Base-by-base conservation (phyloP, 2,329 filamentous ascomycete species). In the Botrytis hyacinthi region DNA sequence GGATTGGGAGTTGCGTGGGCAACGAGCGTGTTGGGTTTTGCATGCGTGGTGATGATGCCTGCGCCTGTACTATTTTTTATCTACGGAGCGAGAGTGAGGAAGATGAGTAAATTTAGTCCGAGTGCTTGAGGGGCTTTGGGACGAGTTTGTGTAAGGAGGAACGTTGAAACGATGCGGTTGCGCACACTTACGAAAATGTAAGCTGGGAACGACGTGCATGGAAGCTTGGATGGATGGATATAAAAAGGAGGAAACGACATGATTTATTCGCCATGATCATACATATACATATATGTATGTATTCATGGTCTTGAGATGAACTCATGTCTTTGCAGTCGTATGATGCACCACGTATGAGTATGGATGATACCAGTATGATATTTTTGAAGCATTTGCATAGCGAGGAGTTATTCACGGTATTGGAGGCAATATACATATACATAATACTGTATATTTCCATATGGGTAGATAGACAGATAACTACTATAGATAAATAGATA, bases 41-140 rank as follows among this genome's bases (percentile, higher is more conserved):
- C 48, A 32, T 54, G 44, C 26, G n/a, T 71, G n/a, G 66, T 29
- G 3, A 61, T 60, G 46, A 22, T 73, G 18, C 72, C 72, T 1
- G 65, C 57, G 16, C 72, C 72, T 5, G n/a, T 71, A 1, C 12
- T 73, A 37, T 70, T 73, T 29, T 70, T 70, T 8, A 26, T 48
- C 3, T 73, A 73, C 22, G 72, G 72, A 2, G 57, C 44, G n/a
- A 46, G 35, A n/a, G 51, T 73, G 22, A 70, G 71, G 54, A 79
- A 82, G 63, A 86, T 82, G 80, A 90, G 87, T 81, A 81, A 83
- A 60, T 89, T 72, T 60, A 46, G 37, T 60, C 70, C 70, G 20
- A 44, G 46, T 66, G 59, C 20, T 12, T 35, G 20, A 66, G 42
- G 26, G n/a, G 40, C n/a, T n/a, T 54, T 54, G 2, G 5, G n/a